phyloP scores from a whole-genome alignment of 768 basidiomycete genomes.

The Leccinum sublutescens region DNA sequence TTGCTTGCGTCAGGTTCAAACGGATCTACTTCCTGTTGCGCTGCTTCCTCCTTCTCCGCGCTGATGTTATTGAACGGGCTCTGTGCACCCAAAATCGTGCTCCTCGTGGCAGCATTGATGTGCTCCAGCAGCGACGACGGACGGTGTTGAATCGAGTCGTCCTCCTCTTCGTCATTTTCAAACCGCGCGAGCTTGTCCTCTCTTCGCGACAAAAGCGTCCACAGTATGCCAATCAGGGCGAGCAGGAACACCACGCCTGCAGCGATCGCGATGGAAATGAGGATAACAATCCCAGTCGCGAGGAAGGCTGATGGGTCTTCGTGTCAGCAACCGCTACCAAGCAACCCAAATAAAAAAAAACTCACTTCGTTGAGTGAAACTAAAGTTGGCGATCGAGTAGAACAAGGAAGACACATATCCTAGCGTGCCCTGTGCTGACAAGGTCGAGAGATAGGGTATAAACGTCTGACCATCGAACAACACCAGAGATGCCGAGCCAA shows the following conservation, averaged over 20 bases:
- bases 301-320: conserved; percentile 62
- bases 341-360: conserved; percentile 10
- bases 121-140: conserved; percentile 88
- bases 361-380: conserved; percentile 70
- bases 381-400: conserved; percentile 76
- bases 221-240: conserved; percentile 80
- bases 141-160: conserved; percentile 72
- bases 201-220: conserved; percentile 82
- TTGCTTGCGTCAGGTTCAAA: conserved; percentile 76
- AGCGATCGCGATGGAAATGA: conserved; percentile 96
- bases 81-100: conserved; percentile 66
- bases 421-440: conserved; percentile 59
- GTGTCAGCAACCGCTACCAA: conserved; percentile 1
- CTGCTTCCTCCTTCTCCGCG: conserved; percentile 53
- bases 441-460: conserved; percentile 79
- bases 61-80: conserved; percentile 38
- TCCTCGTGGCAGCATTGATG: conserved; percentile 86
- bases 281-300: conserved; percentile 88
- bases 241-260: conserved; percentile 91
- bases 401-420: conserved; percentile 79
- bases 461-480: conserved; percentile 83
- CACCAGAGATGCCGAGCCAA: conserved; percentile 80
- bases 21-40: conserved; percentile 48
- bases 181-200: conserved; percentile 70
- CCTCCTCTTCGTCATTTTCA: conserved; percentile 70